Percentiles rank a stretch among this genome's conserved stretches.
These are phyloP conservation scores for Nakazawaea pomicola DNA, from an alignment of 805 yeast species.

Conservation along the genomic window DNA sequence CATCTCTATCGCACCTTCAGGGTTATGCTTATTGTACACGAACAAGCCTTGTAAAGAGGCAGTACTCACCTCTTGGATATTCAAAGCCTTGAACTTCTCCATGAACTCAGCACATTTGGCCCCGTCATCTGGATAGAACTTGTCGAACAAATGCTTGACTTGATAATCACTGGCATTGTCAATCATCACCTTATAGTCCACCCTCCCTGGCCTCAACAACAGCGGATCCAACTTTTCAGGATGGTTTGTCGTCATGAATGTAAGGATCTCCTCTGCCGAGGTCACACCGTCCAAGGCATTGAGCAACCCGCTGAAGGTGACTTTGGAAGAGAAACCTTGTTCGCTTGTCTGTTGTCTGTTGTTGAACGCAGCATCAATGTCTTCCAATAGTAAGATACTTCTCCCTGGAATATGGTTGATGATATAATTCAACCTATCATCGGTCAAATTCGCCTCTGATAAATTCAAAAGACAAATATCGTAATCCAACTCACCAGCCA, in stretches of 20 bases:
- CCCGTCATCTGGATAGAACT: conserved; percentile 70
- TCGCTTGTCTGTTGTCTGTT: conserved; percentile 73
- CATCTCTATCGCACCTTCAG: conserved; percentile 69
- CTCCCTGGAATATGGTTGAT: conserved; percentile 96
- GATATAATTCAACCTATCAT: conserved; percentile 87
- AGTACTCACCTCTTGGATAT: conserved; percentile 58
- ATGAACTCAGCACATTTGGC: conserved; percentile 49
- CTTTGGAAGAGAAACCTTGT: conserved; percentile 78
- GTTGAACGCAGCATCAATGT: conserved; percentile 93
- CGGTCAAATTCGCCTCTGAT: conserved; percentile 88
- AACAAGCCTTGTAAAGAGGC: conserved; percentile 95
- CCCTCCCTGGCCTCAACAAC: conserved; percentile 88
- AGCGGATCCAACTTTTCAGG: conserved; percentile 95
- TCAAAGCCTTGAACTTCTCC: conserved; percentile 39
- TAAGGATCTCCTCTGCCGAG: conserved; percentile 91
- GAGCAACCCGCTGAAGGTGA: conserved; percentile 89
- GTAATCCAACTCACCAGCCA: conserved; percentile 94
- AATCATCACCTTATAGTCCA: conserved; percentile 76
- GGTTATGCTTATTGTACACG: conserved; percentile 84
- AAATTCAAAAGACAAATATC: conserved; percentile 90
- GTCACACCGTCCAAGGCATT: conserved; percentile 97
- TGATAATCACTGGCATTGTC: conserved; percentile 87
- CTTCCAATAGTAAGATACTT: conserved; percentile 80
- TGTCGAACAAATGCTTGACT: conserved; percentile 75
- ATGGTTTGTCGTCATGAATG: conserved; percentile 98